Base-by-base conservation (phyloP, 2,329 filamentous ascomycete species). In the Fusarium guadeloupense region DNA sequence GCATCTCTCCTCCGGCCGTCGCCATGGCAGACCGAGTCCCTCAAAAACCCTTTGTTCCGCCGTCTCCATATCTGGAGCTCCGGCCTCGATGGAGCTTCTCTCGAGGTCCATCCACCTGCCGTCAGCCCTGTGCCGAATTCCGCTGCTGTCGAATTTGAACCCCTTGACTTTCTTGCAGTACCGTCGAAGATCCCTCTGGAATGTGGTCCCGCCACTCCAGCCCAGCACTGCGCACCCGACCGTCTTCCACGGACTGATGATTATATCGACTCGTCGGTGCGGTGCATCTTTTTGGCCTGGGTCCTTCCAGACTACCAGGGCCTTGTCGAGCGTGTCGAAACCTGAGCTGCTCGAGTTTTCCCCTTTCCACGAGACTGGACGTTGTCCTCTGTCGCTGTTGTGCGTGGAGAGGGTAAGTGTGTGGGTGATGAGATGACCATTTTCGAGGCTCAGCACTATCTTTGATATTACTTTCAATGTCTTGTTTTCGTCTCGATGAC, bases 141-240 rank as follows among this genome's bases (percentile, higher is more conserved):
- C 95, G 69, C 91, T 96, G 61, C 90, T 95, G 72, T 97, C 93
- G 71, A 98, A 98, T 74, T 95, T 96, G 82, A 92, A 89, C 0
- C 81, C 81, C 68, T 85, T 88, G 53, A 83, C 81, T 31, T 87
- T 82, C 74, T 91, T 93, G 58, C 89, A 92, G 75, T 94, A 96
- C 28, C 89, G 80, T 34, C 94, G 81, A 48, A 98, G 73, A 74
- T 98, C 95, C 20, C 94, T 82, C 78, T 97, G 87, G 66, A 97
- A 98, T 0, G 93, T 97, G 0, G 89, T 96, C 2, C 88, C 94
- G 1, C 93, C 91, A 14, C 86, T 89, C 95, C 94, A 98, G 2
- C 93, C 93, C 16, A 94, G 78, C 5, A 98, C 83, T 0, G 93
- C 94, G 67, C 93, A 97, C 0, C 95, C 94, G 0, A 91, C 87